Evolutionary conservation across 345 rosid species (phyloP), one percentile per base, ranked within the genome.

Genomic region (Carallia pectinifolia): DNA sequence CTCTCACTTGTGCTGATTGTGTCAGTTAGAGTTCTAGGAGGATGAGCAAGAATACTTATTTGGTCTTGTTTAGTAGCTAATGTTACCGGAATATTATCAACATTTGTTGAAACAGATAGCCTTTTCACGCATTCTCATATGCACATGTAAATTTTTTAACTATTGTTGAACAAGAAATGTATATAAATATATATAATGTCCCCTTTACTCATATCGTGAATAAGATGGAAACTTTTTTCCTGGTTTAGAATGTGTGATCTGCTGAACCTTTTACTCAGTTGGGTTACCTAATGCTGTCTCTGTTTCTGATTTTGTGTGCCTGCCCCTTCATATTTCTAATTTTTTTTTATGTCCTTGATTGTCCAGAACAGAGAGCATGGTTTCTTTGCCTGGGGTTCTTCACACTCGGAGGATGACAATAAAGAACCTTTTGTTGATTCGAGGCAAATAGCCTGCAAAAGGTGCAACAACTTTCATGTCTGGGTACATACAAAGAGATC

Each of bases 391-490:
- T 84, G 96, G 71, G 85, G 87, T 61, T 87, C 78, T 79, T 76
- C 89, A 68, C 85, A 34, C 65, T 64, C 96, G 60, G 93, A 86
- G 76, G 84, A 78, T 39, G 87, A 88, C 18, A 74, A 76, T 55
- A 90, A 86, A 59, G 97, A 86, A 61, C 83, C 80, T 16, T 75
- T 81, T 63, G 89, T 90, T 81, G 98, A 96, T 67, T 85, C 90
- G 68, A 88, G 89, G 83, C 84, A 82, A 78, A 92, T 96, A 72
- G 89, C 93, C 18, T 96, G 98, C 85, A 92, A 96, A 85, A 89
- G 75, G 68, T 96, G 98, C 66, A 75, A 82, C 68, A 76, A 71
- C 80, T 86, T 88, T 76, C 99, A 96, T 79, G 81, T 87, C 58
- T 96, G 97, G 99, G 62, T 82, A 44, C 87, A 79, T 55, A 88